Evolutionary conservation across 192 early-diverging fungal genomes (phyloP), one percentile per base, ranked within the genome.

Genomic region (Geranomyces variabilis): DNA sequence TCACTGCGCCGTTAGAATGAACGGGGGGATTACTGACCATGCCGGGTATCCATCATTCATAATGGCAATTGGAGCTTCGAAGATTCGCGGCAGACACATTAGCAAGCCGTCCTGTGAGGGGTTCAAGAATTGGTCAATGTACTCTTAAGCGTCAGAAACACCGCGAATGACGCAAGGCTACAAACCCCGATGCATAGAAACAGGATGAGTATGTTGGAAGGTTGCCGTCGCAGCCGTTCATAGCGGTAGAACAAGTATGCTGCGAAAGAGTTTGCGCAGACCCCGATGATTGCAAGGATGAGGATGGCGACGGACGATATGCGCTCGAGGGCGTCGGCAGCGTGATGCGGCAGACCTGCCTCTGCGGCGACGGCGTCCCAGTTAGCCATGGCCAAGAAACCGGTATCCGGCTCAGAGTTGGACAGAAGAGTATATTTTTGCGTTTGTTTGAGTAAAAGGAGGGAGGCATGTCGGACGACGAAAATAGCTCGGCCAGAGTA

Each of bases 121-220:
- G 5, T 41, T 41, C n/a, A n/a, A n/a, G 36, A 41, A 7, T 41
- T 41, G 10, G 5, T 41, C 36, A 10, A 41, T 41, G 10, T 41
- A 41, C 10, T 10, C n/a, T n/a, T n/a, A n/a, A n/a, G n/a, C n/a
- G n/a, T n/a, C n/a, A n/a, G n/a, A n/a, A n/a, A n/a, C n/a, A n/a
- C n/a, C n/a, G n/a, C n/a, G n/a, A n/a, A 41, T 41, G 10, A 41
- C 36, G 5, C 5, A 10, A 10, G 36, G 36, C 36, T 10, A 41
- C 36, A 41, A 41, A 60, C 58, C 58, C 28, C 58, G 17, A 60
- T 17, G 26, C 58, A 60, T 30, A 60, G 31, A 6, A 17, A n/a
- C 31, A 60, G 58, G 17, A 60, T 60, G 5, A 60, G 26, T 1
- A 60, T 19, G 17, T 60, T 60, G 28, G 58, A 60, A 1, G 58